Evolutionary conservation across 805 yeast species (phyloP).

Genomic region (Metschnikowia koreensis): DNA sequence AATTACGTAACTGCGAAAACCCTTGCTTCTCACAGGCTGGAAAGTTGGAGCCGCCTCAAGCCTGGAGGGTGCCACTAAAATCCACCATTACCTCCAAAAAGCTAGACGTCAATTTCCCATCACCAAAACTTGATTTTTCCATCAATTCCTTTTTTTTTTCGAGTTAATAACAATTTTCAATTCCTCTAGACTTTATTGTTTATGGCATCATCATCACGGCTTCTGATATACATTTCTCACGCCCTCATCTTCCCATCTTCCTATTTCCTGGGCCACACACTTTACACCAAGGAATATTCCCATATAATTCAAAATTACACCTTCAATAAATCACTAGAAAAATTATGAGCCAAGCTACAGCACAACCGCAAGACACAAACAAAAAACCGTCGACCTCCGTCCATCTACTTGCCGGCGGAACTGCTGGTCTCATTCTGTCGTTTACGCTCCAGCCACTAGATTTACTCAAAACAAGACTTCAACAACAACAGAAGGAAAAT

Average conservation of each 20-base stretch:
- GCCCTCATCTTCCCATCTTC: no score
- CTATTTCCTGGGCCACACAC: no score
- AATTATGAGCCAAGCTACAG: constrained; percentile 6
- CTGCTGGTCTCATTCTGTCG: constrained; percentile 82
- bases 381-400: constrained; percentile 21
- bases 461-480: constrained; percentile 81
- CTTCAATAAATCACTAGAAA: neutral
- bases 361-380: neutral
- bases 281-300: no score
- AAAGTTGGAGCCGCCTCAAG: neutral
- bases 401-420: constrained; percentile 77
- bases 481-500: constrained; percentile 42
- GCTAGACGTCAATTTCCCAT: neutral
- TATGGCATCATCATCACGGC: no score
- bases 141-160: no score
- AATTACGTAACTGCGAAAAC: constrained; percentile 6
- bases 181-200: no score
- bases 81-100: no score
- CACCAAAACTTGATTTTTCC: neutral
- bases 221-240: no score
- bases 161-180: no score
- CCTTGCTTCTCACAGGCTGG: constrained; percentile 4
- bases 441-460: constrained; percentile 85
- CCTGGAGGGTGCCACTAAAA: neutral
- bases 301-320: neutral